Evolutionary conservation across 2,329 filamentous ascomycete genomes (phyloP).

Genomic region (Colletotrichum sp.): DNA sequence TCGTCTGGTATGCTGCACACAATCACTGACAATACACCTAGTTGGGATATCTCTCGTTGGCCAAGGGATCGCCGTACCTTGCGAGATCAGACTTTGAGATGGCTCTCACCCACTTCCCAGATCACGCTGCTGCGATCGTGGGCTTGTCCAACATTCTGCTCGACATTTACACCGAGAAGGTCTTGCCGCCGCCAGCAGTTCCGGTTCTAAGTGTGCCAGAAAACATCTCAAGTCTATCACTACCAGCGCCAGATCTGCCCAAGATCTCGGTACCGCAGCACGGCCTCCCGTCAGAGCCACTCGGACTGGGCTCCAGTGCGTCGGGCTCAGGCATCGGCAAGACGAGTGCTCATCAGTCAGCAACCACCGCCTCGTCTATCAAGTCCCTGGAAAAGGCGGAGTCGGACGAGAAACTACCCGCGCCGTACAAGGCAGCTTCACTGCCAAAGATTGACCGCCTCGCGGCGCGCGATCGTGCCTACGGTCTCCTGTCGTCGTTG

Average conservation of each 20-base stretch:
- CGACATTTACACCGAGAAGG: constrained; percentile 77
- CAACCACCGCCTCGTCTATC: constrained; percentile 6
- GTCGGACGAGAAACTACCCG: constrained; percentile 49
- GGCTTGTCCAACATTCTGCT: constrained; percentile 85
- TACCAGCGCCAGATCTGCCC: constrained; percentile 1
- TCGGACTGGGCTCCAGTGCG: constrained; percentile 45
- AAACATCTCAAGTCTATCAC: constrained; percentile 24
- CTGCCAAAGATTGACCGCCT: constrained; percentile 80
- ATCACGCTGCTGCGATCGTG: constrained; percentile 82
- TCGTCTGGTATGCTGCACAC: not conserved
- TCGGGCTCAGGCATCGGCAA: constrained; percentile 13
- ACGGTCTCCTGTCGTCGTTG: constrained; percentile 78
- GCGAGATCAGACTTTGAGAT: constrained; percentile 83
- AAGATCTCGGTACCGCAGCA: not conserved
- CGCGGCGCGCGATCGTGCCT: constrained; percentile 89
- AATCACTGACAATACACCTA: constrained; percentile 41
- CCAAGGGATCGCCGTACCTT: constrained; percentile 66
- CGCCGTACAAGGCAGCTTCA: constrained; percentile 61
- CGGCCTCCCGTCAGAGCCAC: constrained; percentile 47
- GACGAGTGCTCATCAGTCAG: constrained; percentile 14
- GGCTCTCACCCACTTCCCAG: constrained; percentile 77
- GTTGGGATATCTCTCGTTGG: constrained; percentile 71
- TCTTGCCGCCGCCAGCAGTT: constrained; percentile 64
- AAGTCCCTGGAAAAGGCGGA: constrained; percentile 22
- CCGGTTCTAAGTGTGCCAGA: constrained; percentile 44